Percentiles rank a stretch among this genome's conserved stretches.
Conservation (phyloP, 208 protist genomes). For the Phytomonas serpens region DNA sequence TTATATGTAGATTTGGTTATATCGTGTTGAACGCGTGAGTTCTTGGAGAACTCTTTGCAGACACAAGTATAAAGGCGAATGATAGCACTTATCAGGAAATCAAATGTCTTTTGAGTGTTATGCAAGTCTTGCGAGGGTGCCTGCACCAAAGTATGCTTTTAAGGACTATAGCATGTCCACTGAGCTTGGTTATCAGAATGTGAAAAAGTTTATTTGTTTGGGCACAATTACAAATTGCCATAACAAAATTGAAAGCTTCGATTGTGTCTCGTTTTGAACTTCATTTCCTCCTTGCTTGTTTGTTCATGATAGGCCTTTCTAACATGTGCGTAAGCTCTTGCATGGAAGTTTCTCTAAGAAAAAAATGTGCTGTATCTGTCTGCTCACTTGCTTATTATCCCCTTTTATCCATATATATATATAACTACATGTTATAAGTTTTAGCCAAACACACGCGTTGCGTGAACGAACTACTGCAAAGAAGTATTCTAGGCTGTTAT, state of each 20-base stretch:
- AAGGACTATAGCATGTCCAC: neutral
- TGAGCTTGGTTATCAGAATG: neutral
- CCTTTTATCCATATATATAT: constrained; percentile 4
- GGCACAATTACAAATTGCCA: neutral
- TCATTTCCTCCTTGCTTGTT: neutral
- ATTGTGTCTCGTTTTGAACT: neutral
- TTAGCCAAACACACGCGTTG: neutral
- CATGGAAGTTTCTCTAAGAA: constrained; percentile 2
- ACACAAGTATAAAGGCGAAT: neutral
- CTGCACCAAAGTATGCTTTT: neutral
- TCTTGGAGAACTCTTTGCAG: neutral
- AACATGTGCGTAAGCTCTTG: neutral
- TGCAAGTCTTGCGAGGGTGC: neutral
- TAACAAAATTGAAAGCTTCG: neutral
- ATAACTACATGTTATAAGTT: constrained; percentile 7
- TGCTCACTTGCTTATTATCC: neutral
- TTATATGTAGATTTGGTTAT: neutral
- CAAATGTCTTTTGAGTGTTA: neutral
- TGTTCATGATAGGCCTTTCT: neutral
- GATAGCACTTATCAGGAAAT: neutral
- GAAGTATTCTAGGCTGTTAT: neutral
- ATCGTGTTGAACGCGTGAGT: neutral
- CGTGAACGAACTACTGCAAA: neutral
- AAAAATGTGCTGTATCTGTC: constrained; percentile 4
- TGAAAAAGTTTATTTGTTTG: neutral